Percentiles rank a stretch among this genome's conserved stretches.
Conservation (phyloP, 768 basidiomycete genomes). For the Candolleomyces efflorescens region DNA sequence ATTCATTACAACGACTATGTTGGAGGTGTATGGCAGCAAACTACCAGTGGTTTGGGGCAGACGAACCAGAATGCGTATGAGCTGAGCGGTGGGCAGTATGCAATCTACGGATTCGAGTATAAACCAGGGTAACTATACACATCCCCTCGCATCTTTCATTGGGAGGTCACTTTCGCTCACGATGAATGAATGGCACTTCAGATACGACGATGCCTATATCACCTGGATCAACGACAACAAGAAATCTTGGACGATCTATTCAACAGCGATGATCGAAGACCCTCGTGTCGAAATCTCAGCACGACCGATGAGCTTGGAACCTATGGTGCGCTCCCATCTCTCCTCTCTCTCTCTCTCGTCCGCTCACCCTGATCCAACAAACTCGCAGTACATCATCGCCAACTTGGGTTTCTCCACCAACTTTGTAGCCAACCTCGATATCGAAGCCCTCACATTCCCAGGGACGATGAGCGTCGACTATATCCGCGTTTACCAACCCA, state of each 20-base stretch:
- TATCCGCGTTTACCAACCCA: slow-evolving; percentile 65
- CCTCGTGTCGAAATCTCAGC: slow-evolving; percentile 42
- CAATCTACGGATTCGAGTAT: slow-evolving; percentile 47
- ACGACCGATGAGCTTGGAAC: slow-evolving; percentile 59
- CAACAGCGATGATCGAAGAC: slow-evolving; percentile 47
- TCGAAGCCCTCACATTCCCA: slow-evolving; percentile 45
- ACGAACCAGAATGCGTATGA: slow-evolving; percentile 68
- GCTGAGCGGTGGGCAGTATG: slow-evolving; percentile 24
- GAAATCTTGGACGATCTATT: slow-evolving; percentile 53
- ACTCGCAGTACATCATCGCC: slow-evolving; percentile 55
- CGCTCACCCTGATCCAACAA: slow-evolving; percentile 10
- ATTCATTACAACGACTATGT: slow-evolving; percentile 52
- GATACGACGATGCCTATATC: slow-evolving; percentile 54
- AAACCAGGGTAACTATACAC: slow-evolving; percentile 33
- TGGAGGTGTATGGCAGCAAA: slow-evolving; percentile 63
- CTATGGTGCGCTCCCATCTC: slow-evolving; percentile 47
- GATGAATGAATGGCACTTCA: slow-evolving; percentile 26
- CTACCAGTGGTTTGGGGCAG: slow-evolving; percentile 57
- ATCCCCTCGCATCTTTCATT: background rate
- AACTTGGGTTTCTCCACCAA: slow-evolving; percentile 64
- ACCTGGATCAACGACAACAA: slow-evolving; percentile 62
- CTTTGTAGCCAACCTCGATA: slow-evolving; percentile 56
- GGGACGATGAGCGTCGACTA: slow-evolving; percentile 68
- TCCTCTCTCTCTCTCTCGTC: background rate
- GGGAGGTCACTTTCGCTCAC: background rate